phyloP scores from a whole-genome alignment of 2,329 filamentous ascomycete genomes.

The Xylariaceae sp. region DNA sequence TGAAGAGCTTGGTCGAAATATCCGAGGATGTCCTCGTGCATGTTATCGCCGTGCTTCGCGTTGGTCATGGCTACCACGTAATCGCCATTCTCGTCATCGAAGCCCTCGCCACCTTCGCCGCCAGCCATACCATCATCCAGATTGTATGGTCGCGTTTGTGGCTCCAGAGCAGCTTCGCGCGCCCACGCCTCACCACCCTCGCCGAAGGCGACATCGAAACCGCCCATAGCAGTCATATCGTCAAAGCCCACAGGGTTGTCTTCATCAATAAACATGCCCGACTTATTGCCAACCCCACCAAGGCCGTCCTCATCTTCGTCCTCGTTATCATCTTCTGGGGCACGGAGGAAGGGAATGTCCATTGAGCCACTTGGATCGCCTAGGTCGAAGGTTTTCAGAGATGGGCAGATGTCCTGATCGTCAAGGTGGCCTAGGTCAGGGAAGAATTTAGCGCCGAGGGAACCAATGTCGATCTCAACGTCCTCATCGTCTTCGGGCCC shows the following conservation, averaged over 20 bases:
- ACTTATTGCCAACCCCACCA: conserved; percentile 59
- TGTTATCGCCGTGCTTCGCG: conserved; percentile 58
- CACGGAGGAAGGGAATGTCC: conserved; percentile 89
- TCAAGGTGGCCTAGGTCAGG: conserved; percentile 74
- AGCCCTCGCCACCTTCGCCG: conserved; percentile 50
- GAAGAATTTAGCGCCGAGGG: conserved; percentile 78
- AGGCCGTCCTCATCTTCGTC: conserved; percentile 54
- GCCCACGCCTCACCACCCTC: conserved; percentile 97
- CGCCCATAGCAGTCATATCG: conserved; percentile 68
- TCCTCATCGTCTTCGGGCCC: conserved; percentile 53
- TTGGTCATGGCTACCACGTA: conserved; percentile 79
- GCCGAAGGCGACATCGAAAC: conserved; percentile 78
- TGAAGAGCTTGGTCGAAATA: conserved; percentile 96
- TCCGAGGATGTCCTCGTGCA: conserved; percentile 91
- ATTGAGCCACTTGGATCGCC: conserved; percentile 80
- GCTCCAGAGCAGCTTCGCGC: conserved; percentile 78
- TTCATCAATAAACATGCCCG: conserved; percentile 80
- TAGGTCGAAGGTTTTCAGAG: conserved; percentile 88
- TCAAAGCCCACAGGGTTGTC: conserved; percentile 81
- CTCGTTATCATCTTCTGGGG: conserved; percentile 73
- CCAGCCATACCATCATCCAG: conserved; percentile 51
- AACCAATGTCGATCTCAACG: conserved; percentile 73
- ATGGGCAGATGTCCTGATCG: conserved; percentile 88
- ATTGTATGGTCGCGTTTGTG: conserved; percentile 77
- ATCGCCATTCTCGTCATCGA: conserved; percentile 62